These are phyloP conservation scores for Pichia thaimueangensis DNA, from an alignment of 805 yeast species.

Conservation along the genomic window DNA sequence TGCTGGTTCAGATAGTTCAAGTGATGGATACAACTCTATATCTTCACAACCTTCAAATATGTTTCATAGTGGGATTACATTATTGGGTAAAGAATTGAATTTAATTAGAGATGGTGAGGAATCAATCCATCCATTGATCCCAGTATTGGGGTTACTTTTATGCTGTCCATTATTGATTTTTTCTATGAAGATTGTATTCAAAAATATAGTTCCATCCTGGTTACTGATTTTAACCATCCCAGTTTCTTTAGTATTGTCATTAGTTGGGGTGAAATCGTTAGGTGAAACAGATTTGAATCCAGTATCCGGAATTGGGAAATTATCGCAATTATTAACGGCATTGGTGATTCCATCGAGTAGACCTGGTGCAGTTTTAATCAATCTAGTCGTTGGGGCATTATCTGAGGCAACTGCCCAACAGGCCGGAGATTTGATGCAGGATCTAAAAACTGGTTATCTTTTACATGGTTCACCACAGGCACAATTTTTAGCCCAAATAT, in stretches of 20 bases:
- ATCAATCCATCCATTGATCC: conserved; percentile 2
- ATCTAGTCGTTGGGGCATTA: conserved; percentile 90
- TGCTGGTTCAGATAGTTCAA: too few species aligned
- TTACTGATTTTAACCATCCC: conserved; percentile 63
- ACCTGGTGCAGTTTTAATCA: conserved; percentile 78
- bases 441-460: conserved; percentile 87
- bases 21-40: conserved; percentile 1
- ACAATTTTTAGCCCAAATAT: conserved; percentile 83
- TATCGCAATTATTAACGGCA: conserved; percentile 86
- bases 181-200: conserved; percentile 64
- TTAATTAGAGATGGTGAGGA: conserved; percentile 28
- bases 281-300: conserved; percentile 98
- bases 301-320: conserved; percentile 91
- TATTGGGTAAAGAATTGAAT: conserved; percentile 1
- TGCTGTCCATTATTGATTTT: conserved; percentile 66
- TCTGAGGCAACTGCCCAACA: conserved; percentile 99
- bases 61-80: background rate
- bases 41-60: conserved; percentile 1
- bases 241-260: conserved; percentile 71
- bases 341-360: conserved; percentile 64
- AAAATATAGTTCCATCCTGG: conserved; percentile 61
- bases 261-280: conserved; percentile 85
- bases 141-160: conserved; percentile 46
- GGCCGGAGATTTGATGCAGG: conserved; percentile 98
- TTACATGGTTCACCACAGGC: conserved; percentile 89